phyloP scores from a whole-genome alignment of 2,329 filamentous ascomycete species.

The Neopestalotiopsis clavispora region DNA sequence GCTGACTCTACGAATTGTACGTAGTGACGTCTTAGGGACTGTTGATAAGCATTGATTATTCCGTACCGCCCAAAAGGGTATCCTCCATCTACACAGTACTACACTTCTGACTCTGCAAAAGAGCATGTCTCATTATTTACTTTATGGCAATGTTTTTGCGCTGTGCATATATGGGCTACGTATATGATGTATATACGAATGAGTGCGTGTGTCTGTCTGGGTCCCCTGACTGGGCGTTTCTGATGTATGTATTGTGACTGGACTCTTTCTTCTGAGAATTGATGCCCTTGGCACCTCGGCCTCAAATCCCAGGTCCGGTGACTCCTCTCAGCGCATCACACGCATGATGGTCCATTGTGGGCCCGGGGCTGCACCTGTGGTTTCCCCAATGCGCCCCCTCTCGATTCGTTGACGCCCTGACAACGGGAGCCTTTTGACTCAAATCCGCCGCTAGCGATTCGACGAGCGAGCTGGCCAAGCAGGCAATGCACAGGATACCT shows the following conservation, averaged over 20 bases:
- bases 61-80: too few relatives aligned
- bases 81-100: too few relatives aligned
- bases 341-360: neutral
- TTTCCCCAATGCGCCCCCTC: neutral
- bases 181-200: neutral
- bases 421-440: conserved; percentile 12
- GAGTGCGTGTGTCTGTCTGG: neutral
- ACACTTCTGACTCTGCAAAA: too few relatives aligned
- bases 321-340: neutral
- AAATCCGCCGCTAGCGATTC: conserved; percentile 10
- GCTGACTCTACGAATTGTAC: neutral
- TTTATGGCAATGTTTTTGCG: neutral
- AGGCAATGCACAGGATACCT: neutral
- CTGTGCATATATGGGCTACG: neutral
- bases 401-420: neutral
- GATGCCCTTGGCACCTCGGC: neutral
- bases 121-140: neutral
- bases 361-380: neutral
- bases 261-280: neutral
- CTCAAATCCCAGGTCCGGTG: neutral
- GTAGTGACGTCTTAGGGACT: conserved; percentile 1
- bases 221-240: neutral
- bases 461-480: neutral
- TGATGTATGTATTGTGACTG: neutral
- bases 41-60: neutral